phyloP scores from a whole-genome alignment of 352 stramenopile species.

The Phytophthora pistaciae region DNA sequence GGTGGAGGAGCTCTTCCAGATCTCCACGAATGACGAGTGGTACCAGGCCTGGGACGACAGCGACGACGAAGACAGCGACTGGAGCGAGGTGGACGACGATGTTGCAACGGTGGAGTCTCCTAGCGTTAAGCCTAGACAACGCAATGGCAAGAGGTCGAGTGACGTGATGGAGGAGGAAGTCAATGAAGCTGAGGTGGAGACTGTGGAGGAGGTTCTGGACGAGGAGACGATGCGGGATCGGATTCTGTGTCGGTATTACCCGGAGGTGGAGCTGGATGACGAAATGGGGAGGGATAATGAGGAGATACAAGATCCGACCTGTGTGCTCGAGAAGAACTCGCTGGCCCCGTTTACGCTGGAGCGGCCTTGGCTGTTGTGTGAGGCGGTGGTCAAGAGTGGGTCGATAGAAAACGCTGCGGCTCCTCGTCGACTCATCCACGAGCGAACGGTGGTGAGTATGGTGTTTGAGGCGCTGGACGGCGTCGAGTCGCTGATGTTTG shows the following conservation, averaged over 20 bases:
- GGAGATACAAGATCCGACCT: conserved; percentile 20
- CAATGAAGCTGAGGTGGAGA: neutral
- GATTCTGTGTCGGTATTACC: conserved; percentile 59
- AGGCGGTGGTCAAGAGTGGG: conserved; percentile 25
- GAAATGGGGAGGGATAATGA: conserved; percentile 10
- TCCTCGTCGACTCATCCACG: conserved; percentile 50
- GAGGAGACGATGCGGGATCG: conserved; percentile 33
- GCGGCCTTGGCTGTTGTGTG: conserved; percentile 46
- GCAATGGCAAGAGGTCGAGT: conserved; percentile 30
- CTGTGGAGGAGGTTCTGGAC: conserved; percentile 14
- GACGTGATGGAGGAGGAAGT: conserved; percentile 24
- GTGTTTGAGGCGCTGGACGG: conserved; percentile 70
- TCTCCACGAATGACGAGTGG: conserved; percentile 76
- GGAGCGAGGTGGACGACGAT: conserved; percentile 20
- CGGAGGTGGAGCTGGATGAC: conserved; percentile 8
- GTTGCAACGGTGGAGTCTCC: neutral
- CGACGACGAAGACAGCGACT: conserved; percentile 48
- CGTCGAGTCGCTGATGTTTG: conserved; percentile 61
- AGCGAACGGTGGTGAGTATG: conserved; percentile 55
- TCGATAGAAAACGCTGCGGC: neutral
- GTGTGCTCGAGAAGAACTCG: conserved; percentile 17
- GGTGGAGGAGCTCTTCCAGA: conserved; percentile 65
- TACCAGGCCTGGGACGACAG: conserved; percentile 64
- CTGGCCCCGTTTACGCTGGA: conserved; percentile 42
- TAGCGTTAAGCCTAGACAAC: neutral